Conservation (phyloP, 1,284 basidiomycete species). For the Papiliotrema laurentii region DNA sequence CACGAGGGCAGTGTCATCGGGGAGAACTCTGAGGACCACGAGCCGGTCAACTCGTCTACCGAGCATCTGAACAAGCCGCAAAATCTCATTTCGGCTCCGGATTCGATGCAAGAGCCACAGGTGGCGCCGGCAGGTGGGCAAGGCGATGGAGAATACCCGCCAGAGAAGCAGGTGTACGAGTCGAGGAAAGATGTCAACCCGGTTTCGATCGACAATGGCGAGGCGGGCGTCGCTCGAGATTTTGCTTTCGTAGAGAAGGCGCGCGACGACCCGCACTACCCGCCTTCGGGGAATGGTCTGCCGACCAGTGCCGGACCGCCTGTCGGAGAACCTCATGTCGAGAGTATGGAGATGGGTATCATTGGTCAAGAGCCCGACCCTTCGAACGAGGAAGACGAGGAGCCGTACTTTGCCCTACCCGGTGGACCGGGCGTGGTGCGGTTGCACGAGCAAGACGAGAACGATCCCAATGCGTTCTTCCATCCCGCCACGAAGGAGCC, state of each 20-base stretch:
- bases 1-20: constrained; percentile 29
- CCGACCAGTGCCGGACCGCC: constrained; percentile 3
- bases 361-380: constrained; percentile 4
- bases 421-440: constrained; percentile 38
- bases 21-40: constrained; percentile 14
- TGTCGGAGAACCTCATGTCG: constrained; percentile 1
- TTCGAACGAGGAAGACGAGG: constrained; percentile 13
- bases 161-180: neutral
- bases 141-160: neutral
- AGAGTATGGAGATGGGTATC: constrained; percentile 3
- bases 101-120: no score
- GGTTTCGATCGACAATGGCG: constrained; percentile 4
- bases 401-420: constrained; percentile 37
- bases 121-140: no score
- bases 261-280: constrained; percentile 5
- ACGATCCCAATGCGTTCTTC: constrained; percentile 56
- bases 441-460: constrained; percentile 14
- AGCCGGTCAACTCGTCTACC: constrained; percentile 15
- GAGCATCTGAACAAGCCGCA: constrained; percentile 14
- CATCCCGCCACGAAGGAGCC: constrained; percentile 72
- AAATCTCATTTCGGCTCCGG: neutral
- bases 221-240: constrained; percentile 7
- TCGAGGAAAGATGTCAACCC: no score
- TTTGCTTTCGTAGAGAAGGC: constrained; percentile 10
- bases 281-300: neutral